Evolutionary conservation across 2,329 filamentous ascomycete species (phyloP), one percentile per base, ranked within the genome.

Genomic region (Aspergillus clavatus): DNA sequence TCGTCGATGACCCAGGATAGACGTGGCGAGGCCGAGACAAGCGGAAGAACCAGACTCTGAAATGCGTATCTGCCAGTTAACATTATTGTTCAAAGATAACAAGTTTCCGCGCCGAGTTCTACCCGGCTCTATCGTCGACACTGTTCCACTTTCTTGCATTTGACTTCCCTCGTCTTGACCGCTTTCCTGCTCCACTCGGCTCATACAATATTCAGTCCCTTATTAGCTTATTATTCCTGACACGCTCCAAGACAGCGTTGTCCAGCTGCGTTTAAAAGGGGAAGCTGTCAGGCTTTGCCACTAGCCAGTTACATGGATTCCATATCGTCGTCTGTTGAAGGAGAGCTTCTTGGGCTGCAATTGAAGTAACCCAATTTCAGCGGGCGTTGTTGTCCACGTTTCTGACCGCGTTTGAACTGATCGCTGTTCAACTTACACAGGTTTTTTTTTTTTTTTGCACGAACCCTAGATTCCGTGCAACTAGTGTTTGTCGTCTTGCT

Each of bases 271-370:
- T n/a, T 5, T 24, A 5, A 36, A 31, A 42, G 19, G 23, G 12
- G 11, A 14, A 40, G 38, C 7, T 24, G 22, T 24, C 27, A 22
- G 18, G 22, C 33, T 16, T 23, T 18, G 41, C 31, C 31, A 24
- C 39, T 12, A 12, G 7, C 11, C 5, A 12, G 12, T 42, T 44
- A 44, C 36, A 39, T 44, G 42, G 35, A 23, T 39, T 27, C 11
- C 6, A 39, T 23, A 44, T 12, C 21, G n/a, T 44, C 18, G 42
- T 12, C 11, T 27, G 36, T 22, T n/a, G 5, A 31, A 39, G 26
- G 36, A 44, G 33, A 29, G 35, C 26, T 33, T 3, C 19, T 39
- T 44, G 36, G 35, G 26, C 42, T 44, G 27, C 26, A 29, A 31
- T 38, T 19, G 38, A 35, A 35, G 31, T 35, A 35, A 35, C 31